Percentiles rank a stretch among this genome's conserved stretches.
phyloP scores from a whole-genome alignment of 106 monocot species.

The Gastrodia elata region DNA sequence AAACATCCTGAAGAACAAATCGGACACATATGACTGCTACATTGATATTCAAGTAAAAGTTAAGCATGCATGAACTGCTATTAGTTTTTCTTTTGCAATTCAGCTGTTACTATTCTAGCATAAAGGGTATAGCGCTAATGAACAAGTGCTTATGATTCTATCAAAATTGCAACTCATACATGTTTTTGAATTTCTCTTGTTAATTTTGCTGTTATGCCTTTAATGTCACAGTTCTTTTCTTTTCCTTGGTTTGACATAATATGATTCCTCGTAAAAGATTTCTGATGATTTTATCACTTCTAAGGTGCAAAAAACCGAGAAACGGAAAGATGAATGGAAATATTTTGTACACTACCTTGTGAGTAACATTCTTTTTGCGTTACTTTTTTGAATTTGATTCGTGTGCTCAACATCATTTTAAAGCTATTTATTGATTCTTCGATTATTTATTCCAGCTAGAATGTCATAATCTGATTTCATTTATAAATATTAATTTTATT shows the following conservation, averaged over 20 bases:
- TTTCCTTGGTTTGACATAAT: not conserved
- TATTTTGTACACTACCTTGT: constrained; percentile 94
- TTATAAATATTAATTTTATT: not conserved
- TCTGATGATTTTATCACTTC: constrained; percentile 12
- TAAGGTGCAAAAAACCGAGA: constrained; percentile 85
- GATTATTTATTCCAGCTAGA: not conserved
- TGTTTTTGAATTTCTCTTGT: not conserved
- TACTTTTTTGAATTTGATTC: not conserved
- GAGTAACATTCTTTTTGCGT: constrained; percentile 14
- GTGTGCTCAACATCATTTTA: not conserved
- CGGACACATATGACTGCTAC: not conserved
- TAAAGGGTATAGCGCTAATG: not conserved
- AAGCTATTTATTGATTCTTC: not conserved
- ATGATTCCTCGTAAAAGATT: constrained; percentile 7
- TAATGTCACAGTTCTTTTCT: not conserved
- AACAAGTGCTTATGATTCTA: not conserved
- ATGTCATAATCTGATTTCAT: not conserved
- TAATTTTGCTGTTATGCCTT: not conserved
- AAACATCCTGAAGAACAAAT: not conserved
- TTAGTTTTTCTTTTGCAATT: not conserved
- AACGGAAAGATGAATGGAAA: constrained; percentile 61
- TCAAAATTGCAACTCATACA: not conserved
- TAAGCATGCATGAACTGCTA: not conserved
- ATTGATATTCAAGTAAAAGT: not conserved
- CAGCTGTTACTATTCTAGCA: not conserved